Evolutionary conservation across 768 basidiomycete species (phyloP), one percentile per base, ranked within the genome.

Genomic region (Suillus subaureus): DNA sequence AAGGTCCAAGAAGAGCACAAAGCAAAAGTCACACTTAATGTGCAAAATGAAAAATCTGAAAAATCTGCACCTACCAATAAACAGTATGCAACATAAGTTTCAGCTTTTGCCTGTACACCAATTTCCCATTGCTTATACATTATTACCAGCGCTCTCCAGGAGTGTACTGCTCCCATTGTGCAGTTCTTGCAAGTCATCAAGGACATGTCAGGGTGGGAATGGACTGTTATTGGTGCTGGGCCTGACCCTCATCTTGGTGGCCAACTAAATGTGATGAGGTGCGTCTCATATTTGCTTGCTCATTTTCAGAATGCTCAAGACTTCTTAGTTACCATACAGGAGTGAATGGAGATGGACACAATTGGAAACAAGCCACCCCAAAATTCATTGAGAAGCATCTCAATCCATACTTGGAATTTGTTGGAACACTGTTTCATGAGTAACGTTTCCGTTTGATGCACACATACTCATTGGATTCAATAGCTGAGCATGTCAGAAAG

Each of bases 181-280:
- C n/a, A 47, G 45, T 47, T 23, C 45, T 23, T 47, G n/a, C n/a
- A 47, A 47, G 45, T 47, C 45, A 47, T 47, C n/a, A 47, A 47
- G 45, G 45, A 47, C 45, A 47, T 47, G n/a, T 23, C 45, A 13
- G 45, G 45, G n/a, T 47, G 45, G 45, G n/a, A 47, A 47, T 47
- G 45, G 45, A 47, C 45, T 47, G 45, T 47, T 12, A 47, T 47
- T 12, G 45, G 45, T 23, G 45, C n/a, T 47, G 45, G 45, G 11
- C 45, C 45, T 47, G 45, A 47, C 45, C 45, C 45, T 47, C n/a
- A 47, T 47, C 45, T 47, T 23, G 45, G n/a, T 47, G 45, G 45
- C 11, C 45, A 47, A 1, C 45, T 47, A 47, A 47, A 47, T 47
- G 45, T n/a, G 2, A 47, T 47, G 45, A 47, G 45, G n/a, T 47